Evolutionary conservation across 495 filamentous ascomycete species (phyloP).

Genomic region (Aspergillus egyptiacus): DNA sequence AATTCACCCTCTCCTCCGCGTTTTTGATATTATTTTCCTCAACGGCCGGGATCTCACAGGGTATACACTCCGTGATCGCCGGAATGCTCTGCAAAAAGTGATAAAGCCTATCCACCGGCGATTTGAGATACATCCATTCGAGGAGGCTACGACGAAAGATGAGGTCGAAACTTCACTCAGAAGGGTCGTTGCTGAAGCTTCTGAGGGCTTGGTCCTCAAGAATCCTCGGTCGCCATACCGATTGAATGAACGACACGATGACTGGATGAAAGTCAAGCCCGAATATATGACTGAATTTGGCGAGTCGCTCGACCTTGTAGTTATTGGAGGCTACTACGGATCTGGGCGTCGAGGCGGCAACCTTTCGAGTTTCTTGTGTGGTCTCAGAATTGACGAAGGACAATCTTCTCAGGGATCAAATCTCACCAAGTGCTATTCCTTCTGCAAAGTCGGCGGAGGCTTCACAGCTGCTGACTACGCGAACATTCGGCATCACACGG

Average conservation of each 20-base stretch:
- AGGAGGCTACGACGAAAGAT: conserved; percentile 55
- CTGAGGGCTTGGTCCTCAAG: conserved; percentile 90
- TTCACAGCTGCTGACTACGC: conserved; percentile 82
- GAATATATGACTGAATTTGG: conserved; percentile 98
- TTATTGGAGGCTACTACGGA: conserved; percentile 92
- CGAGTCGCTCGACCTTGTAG: conserved; percentile 81
- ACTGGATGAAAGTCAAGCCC: conserved; percentile 99
- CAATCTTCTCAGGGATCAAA: conserved; percentile 50
- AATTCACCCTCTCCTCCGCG: conserved; percentile 71
- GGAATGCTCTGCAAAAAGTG: conserved; percentile 62
- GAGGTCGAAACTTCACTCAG: conserved; percentile 76
- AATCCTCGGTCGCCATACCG: conserved; percentile 83
- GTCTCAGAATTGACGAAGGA: conserved; percentile 63
- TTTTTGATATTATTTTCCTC: conserved; percentile 88
- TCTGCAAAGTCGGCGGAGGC: conserved; percentile 94
- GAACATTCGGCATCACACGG: conserved; percentile 72
- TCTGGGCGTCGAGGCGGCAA: conserved; percentile 76
- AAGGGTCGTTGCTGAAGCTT: conserved; percentile 77
- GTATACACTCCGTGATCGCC: conserved; percentile 78
- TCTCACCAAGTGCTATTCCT: conserved; percentile 76
- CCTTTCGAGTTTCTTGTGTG: conserved; percentile 83
- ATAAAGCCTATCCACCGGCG: conserved; percentile 63
- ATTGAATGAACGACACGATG: conserved; percentile 86
- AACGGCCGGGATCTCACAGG: conserved; percentile 73
- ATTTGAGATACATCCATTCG: conserved; percentile 76